Percentiles rank a stretch among this genome's conserved stretches.
phyloP scores from a whole-genome alignment of 2,329 filamentous ascomycete genomes.

The Talaromyces sp. region DNA sequence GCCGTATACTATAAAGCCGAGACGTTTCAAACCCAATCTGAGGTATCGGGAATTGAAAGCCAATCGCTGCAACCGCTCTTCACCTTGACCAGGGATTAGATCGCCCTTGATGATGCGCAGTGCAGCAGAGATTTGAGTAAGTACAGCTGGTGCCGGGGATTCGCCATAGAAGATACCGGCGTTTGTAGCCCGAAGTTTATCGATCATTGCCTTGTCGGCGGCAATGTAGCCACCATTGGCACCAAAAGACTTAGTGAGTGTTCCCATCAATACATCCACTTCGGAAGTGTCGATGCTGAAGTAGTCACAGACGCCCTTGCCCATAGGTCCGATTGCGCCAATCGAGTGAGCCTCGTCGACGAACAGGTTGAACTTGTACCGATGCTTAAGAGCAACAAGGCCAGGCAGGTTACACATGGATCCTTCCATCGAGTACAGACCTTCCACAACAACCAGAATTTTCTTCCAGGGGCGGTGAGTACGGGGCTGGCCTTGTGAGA shows the following conservation, averaged over 20 bases:
- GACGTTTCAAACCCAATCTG: slow-evolving; percentile 92
- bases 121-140: slow-evolving; percentile 86
- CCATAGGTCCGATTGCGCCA: slow-evolving; percentile 83
- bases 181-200: slow-evolving; percentile 85
- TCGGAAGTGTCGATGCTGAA: slow-evolving; percentile 86
- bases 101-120: slow-evolving; percentile 89
- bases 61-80: slow-evolving; percentile 91
- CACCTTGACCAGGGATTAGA: slow-evolving; percentile 83
- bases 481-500: slow-evolving; percentile 93
- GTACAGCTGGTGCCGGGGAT: slow-evolving; percentile 80
- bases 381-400: slow-evolving; percentile 81
- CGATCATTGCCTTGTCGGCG: slow-evolving; percentile 85
- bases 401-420: slow-evolving; percentile 98
- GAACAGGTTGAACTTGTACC: slow-evolving; percentile 96
- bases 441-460: slow-evolving; percentile 94
- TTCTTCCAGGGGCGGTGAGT: slow-evolving; percentile 99
- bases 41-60: slow-evolving; percentile 99
- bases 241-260: slow-evolving; percentile 96
- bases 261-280: slow-evolving; percentile 97
- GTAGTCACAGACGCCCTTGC: slow-evolving; percentile 95
- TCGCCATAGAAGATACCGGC: slow-evolving; percentile 86
- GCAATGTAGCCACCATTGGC: slow-evolving; percentile 97
- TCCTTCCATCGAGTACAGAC: slow-evolving; percentile 98
- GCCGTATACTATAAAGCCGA: slow-evolving; percentile 95
- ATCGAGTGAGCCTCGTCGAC: slow-evolving; percentile 96